A percentile compares a stretch with the other conserved stretches of the same genome.
Evolutionary conservation across 2,329 filamentous ascomycete genomes (phyloP).

Genomic region (Zymoseptoria ardabiliae): DNA sequence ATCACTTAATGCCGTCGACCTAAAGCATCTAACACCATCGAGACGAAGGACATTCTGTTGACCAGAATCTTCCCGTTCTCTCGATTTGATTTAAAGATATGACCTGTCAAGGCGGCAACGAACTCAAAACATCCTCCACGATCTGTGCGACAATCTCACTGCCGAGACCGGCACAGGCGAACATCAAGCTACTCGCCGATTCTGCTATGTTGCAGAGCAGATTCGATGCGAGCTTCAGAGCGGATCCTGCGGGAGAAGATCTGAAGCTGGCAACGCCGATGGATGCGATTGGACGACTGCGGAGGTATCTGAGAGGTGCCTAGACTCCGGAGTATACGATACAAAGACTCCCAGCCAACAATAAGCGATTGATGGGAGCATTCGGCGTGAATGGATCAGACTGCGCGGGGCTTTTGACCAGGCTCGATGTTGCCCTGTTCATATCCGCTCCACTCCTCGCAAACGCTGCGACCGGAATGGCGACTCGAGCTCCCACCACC

Average conservation of each 20-base stretch:
- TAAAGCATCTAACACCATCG: no score
- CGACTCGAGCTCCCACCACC: constrained; percentile 10
- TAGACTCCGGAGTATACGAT: constrained; percentile 44
- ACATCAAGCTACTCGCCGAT: constrained; percentile 49
- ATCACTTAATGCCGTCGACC: no score
- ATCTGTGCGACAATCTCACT: constrained; percentile 24
- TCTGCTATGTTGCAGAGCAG: constrained; percentile 45
- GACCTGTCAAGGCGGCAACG: background rate
- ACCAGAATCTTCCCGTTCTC: no score
- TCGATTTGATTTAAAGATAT: no score
- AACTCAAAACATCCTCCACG: constrained; percentile 4
- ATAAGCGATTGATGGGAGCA: constrained; percentile 57
- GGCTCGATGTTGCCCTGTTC: constrained; percentile 29
- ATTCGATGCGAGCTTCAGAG: constrained; percentile 45
- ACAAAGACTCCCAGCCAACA: constrained; percentile 50
- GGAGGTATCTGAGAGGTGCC: constrained; percentile 54
- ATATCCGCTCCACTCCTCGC: background rate
- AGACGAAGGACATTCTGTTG: no score
- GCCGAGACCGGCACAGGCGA: constrained; percentile 44
- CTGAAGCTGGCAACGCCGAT: constrained; percentile 45
- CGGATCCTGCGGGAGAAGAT: constrained; percentile 49
- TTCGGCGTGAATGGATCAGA: constrained; percentile 48
- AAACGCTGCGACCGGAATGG: background rate
- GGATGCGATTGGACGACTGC: constrained; percentile 50
- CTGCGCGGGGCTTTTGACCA: constrained; percentile 51